Evolutionary conservation across 2,329 filamentous ascomycete genomes (phyloP).

Genomic region (Claviceps digitariae): DNA sequence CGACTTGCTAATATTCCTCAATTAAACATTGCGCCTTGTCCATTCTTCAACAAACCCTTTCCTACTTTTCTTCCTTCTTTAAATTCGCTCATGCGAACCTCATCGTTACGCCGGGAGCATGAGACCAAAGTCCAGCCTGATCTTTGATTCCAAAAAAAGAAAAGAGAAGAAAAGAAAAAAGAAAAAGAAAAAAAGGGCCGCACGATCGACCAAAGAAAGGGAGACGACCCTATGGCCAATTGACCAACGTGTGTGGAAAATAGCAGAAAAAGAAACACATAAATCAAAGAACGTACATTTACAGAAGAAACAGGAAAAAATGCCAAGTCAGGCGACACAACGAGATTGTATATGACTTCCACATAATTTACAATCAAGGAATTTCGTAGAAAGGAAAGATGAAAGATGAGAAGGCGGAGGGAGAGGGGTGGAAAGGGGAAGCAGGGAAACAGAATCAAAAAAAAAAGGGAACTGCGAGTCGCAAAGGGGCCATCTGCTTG

Average conservation of each 20-base stretch:
- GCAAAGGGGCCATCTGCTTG: neutral
- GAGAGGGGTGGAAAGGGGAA: neutral
- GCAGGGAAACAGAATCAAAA: neutral
- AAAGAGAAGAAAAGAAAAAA: neutral
- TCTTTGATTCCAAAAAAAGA: neutral
- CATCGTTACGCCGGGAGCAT: conserved; percentile 9
- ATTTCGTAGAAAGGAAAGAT: neutral
- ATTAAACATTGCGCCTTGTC: conserved; percentile 6
- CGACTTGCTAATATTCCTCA: conserved; percentile 5
- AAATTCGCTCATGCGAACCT: conserved; percentile 3
- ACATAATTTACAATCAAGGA: conserved; percentile 6
- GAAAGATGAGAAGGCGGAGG: neutral
- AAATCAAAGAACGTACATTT: neutral
- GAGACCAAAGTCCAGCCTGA: conserved; percentile 22
- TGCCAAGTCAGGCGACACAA: conserved; percentile 5
- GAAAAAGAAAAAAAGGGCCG: neutral
- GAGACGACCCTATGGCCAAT: neutral
- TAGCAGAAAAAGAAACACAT: conserved; percentile 1
- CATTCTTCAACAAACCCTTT: conserved; percentile 5
- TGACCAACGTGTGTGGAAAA: neutral
- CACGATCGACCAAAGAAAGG: neutral
- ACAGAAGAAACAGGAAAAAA: conserved; percentile 5
- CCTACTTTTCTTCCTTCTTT: neutral
- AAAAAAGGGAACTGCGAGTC: neutral
- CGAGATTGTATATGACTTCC: neutral